These are phyloP conservation scores for Carallia brachiata DNA, from an alignment of 345 rosid species.

Conservation along the genomic window DNA sequence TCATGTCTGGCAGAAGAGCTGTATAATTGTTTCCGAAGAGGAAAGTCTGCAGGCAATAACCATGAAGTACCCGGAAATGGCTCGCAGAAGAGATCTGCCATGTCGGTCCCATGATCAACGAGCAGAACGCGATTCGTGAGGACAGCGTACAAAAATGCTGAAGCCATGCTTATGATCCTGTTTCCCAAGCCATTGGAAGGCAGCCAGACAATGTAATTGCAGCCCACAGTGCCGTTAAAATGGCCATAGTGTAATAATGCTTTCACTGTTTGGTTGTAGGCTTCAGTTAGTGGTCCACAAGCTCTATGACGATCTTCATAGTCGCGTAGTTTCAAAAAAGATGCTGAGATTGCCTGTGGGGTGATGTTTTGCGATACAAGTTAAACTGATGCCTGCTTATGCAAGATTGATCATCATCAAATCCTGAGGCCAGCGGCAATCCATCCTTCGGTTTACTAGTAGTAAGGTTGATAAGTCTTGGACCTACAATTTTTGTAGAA, in stretches of 20 bases:
- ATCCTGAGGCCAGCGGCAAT: constrained; percentile 8
- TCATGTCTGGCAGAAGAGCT: neutral
- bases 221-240: neutral
- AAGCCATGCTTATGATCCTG: constrained; percentile 23
- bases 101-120: constrained; percentile 11
- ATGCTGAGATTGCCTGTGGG: constrained; percentile 20
- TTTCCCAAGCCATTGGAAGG: constrained; percentile 29
- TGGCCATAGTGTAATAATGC: neutral
- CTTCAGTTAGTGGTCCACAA: constrained; percentile 22
- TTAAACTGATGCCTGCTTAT: constrained; percentile 17
- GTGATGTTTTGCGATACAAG: constrained; percentile 13
- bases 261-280: constrained; percentile 5
- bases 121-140: constrained; percentile 25
- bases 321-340: constrained; percentile 18
- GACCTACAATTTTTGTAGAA: no score
- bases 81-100: constrained; percentile 27
- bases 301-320: constrained; percentile 23
- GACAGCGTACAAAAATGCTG: constrained; percentile 25
- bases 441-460: constrained; percentile 2
- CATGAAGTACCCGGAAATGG: constrained; percentile 25
- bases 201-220: constrained; percentile 23
- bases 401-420: constrained; percentile 23
- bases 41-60: constrained; percentile 18
- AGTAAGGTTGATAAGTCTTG: neutral
- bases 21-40: neutral